Evolutionary conservation across 306 rosid species (phyloP), one percentile per base, ranked within the genome.

Genomic region (Inga leiocalycina): DNA sequence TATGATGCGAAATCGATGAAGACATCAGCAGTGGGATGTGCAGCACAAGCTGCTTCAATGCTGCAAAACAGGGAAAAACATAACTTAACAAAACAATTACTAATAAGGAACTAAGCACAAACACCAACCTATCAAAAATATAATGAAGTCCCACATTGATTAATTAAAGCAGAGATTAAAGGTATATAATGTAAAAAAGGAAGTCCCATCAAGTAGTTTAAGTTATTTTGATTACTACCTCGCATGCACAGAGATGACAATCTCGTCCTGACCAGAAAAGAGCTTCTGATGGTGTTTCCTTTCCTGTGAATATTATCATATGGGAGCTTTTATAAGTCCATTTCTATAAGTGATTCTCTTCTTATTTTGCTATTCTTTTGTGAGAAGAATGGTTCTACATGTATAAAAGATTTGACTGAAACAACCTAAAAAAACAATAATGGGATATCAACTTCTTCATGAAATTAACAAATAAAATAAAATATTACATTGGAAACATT

Each of bases 271-370:
- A 71, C 98, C 98, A n/a, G 92, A 92, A 84, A 94, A 94, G 69
- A 94, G 95, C 83, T 94, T 94, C 89, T 94, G 98, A 92, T 66
- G 98, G 94, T 51, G 95, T 91, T 84, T 94, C 97, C 85, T 97
- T 92, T 54, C 97, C 98, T 94, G 52, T 39, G 22, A 68, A 78
- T 14, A 81, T 81, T 34, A 34, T 3, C 79, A 46, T 78, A 83
- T 61, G 45, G 43, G 54, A 66, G 37, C 41, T 74, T 75, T 39
- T 68, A 61, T 52, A 4, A 16, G 75, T 70, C 14, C 78, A 75
- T 82, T 62, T 76, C 68, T 30, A 74, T 10, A 67, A 51, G n/a
- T 72, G 75, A 46, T 57, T 8, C 41, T 37, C 19, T 14, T 76
- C 19, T 14, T 76, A 54, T 19, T 76, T 49, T 27, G 56, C 14